A percentile compares a stretch with the other conserved stretches of the same genome.
Evolutionary conservation across 345 rosid genomes (phyloP).

Genomic region (Salix udensis): DNA sequence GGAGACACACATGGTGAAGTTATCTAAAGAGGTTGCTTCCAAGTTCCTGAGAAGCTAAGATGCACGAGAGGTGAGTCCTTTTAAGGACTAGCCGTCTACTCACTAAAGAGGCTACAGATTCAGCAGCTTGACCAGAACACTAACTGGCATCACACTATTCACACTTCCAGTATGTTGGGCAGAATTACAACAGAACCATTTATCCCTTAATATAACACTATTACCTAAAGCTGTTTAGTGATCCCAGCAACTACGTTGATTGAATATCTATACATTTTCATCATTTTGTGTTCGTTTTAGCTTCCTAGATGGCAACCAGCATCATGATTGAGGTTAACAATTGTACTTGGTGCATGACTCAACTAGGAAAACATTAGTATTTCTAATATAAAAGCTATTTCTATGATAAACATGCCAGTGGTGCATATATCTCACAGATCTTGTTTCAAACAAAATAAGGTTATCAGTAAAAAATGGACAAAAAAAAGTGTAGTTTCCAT

Average conservation of each 20-base stretch:
- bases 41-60: background rate
- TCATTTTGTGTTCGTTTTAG: background rate
- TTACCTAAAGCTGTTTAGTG: background rate
- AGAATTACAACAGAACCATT: background rate
- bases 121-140: background rate
- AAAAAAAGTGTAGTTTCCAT: background rate
- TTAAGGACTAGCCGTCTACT: background rate
- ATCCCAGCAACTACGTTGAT: background rate
- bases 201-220: background rate
- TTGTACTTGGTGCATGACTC: background rate
- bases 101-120: background rate
- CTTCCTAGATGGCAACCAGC: background rate
- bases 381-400: background rate
- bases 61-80: background rate
- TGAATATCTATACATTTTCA: background rate
- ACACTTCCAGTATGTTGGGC: background rate
- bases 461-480: background rate
- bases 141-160: background rate
- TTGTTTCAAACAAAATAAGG: background rate
- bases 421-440: background rate
- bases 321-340: background rate
- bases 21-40: background rate
- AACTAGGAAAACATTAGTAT: background rate
- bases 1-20: background rate
- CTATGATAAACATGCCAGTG: background rate